Conservation (phyloP, 371 early-diverging fungal species). For the Blakeslea trispora region DNA sequence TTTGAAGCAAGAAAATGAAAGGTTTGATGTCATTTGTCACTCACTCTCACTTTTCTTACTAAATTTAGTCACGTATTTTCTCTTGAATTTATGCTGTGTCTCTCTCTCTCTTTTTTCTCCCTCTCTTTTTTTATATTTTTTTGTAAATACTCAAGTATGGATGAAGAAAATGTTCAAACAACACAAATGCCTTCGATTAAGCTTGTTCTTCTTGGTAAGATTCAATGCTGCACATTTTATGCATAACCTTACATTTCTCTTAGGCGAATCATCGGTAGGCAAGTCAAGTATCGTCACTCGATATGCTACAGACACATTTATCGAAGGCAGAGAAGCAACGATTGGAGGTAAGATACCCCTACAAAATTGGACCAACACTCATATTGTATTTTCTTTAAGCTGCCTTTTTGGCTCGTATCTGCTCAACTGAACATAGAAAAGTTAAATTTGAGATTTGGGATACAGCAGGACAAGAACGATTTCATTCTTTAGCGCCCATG, state of each 20-base stretch:
- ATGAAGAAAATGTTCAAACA: constrained; percentile 26
- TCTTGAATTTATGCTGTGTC: neutral
- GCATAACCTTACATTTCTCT: too few species aligned
- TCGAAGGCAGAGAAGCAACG: constrained; percentile 94
- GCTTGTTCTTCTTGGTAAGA: constrained; percentile 72
- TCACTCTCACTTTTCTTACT: too few species aligned
- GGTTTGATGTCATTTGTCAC: too few species aligned
- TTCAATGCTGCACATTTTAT: too few species aligned
- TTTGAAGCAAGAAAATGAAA: too few species aligned
- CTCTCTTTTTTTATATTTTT: constrained; percentile 13
- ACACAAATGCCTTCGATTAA: constrained; percentile 50
- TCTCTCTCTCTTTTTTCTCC: constrained; percentile 6
- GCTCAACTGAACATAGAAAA: constrained; percentile 59
- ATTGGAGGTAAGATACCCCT: constrained; percentile 78
- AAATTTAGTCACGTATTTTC: neutral
- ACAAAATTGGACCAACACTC: neutral
- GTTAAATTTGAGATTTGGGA: constrained; percentile 93
- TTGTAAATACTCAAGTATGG: neutral
- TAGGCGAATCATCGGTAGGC: constrained; percentile 88
- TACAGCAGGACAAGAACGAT: constrained; percentile 93
- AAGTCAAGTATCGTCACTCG: constrained; percentile 81
- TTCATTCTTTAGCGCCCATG: constrained; percentile 94
- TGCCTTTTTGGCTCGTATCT: constrained; percentile 76
- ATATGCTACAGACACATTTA: constrained; percentile 90
- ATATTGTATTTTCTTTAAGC: constrained; percentile 43